A percentile compares a stretch with the other conserved stretches of the same genome.
phyloP scores from a whole-genome alignment of 306 rosid genomes.

The Cicer chorassanicum region DNA sequence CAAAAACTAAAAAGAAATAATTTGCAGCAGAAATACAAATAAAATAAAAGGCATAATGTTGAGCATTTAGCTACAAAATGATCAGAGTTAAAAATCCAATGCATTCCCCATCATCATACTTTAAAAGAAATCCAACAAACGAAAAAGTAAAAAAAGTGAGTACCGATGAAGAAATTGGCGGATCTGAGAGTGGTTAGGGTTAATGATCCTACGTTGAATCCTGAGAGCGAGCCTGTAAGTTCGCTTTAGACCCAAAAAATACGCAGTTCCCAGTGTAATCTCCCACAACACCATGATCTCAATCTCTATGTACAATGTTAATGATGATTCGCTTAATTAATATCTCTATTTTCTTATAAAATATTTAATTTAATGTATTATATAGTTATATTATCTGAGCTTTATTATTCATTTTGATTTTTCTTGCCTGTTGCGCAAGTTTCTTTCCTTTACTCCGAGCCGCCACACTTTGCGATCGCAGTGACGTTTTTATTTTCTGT shows the following conservation, averaged over 20 bases:
- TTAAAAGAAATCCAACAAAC: neutral
- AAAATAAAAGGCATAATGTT: too few relatives aligned
- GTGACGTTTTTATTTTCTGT: neutral
- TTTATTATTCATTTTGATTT: neutral
- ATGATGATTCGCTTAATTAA: too few relatives aligned
- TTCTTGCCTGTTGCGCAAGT: constrained; percentile 56
- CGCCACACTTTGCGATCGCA: neutral
- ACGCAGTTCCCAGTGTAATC: constrained; percentile 83
- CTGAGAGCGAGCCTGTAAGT: constrained; percentile 71
- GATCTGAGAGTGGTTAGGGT: constrained; percentile 61
- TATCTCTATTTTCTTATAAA: neutral
- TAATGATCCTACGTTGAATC: constrained; percentile 73
- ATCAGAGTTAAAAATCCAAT: neutral
- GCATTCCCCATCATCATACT: too few relatives aligned
- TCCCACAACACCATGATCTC: constrained; percentile 90
- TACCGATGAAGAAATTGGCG: constrained; percentile 74
- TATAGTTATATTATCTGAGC: neutral
- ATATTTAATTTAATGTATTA: neutral
- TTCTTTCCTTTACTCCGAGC: neutral
- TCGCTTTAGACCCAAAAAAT: constrained; percentile 84
- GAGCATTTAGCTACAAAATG: neutral
- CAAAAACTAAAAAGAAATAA: neutral
- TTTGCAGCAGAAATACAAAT: neutral
- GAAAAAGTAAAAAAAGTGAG: neutral
- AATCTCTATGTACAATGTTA: too few relatives aligned